A percentile compares a stretch with the other conserved stretches of the same genome.
phyloP scores from a whole-genome alignment of 1,139 yeast genomes.

The Nakaseomyces sp. region DNA sequence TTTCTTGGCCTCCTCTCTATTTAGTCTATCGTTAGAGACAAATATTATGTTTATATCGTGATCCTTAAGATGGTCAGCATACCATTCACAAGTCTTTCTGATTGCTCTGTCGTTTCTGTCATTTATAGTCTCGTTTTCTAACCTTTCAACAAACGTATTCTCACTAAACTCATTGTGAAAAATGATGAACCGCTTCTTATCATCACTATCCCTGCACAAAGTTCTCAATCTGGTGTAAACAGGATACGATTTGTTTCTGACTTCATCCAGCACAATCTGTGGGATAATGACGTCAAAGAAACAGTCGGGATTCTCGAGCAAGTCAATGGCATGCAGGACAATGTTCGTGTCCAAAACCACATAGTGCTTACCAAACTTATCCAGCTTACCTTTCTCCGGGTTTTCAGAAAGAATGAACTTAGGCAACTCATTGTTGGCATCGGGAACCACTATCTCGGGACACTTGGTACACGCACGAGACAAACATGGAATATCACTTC shows the following conservation, averaged over 20 bases:
- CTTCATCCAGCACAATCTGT: conserved; percentile 91
- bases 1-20: conserved; percentile 47
- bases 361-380: conserved; percentile 55
- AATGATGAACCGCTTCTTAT: conserved; percentile 77
- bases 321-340: conserved; percentile 79
- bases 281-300: conserved; percentile 88
- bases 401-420: conserved; percentile 35
- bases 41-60: conserved; percentile 47
- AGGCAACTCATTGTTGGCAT: conserved; percentile 36
- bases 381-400: conserved; percentile 31
- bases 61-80: conserved; percentile 49
- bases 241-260: conserved; percentile 78
- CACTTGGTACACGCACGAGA: conserved; percentile 64
- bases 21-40: conserved; percentile 70
- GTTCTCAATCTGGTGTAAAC: conserved; percentile 77
- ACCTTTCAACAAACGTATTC: conserved; percentile 57
- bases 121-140: conserved; percentile 63
- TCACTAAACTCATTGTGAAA: conserved; percentile 88
- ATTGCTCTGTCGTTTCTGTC: conserved; percentile 92
- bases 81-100: conserved; percentile 68
- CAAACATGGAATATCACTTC: conserved; percentile 88
- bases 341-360: conserved; percentile 83
- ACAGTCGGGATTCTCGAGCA: conserved; percentile 67
- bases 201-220: conserved; percentile 47
- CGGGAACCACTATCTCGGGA: conserved; percentile 31